A percentile compares a stretch with the other conserved stretches of the same genome.
These are phyloP conservation scores for Candida orba DNA, from an alignment of 805 yeast genomes.

Conservation along the genomic window DNA sequence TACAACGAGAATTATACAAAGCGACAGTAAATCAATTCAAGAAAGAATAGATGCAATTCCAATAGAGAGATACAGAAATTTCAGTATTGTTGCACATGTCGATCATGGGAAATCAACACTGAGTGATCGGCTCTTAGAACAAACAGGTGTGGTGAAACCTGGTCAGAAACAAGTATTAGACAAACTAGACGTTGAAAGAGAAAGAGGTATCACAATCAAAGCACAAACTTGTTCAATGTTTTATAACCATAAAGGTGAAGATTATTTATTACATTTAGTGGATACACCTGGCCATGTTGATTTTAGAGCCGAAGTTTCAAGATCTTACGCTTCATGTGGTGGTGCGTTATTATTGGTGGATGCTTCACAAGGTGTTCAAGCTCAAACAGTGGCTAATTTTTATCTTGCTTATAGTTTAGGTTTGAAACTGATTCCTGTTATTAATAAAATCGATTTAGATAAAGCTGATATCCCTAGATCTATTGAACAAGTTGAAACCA, in stretches of 20 bases:
- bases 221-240: conserved; percentile 97
- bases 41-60: conserved; percentile 74
- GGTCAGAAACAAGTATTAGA: conserved; percentile 86
- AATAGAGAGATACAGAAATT: conserved; percentile 74
- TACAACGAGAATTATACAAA: neutral
- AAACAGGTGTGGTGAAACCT: conserved; percentile 81
- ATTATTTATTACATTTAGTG: conserved; percentile 80
- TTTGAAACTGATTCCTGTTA: conserved; percentile 75
- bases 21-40: conserved; percentile 24
- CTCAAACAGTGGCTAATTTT: conserved; percentile 97
- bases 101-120: conserved; percentile 87
- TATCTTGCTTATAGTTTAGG: conserved; percentile 84
- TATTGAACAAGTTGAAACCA: conserved; percentile 74
- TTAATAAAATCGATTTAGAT: conserved; percentile 86
- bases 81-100: conserved; percentile 94
- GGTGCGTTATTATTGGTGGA: conserved; percentile 89
- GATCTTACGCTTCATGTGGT: conserved; percentile 94
- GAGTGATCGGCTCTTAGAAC: conserved; percentile 78
- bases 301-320: conserved; percentile 84
- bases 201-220: conserved; percentile 93
- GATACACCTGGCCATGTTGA: conserved; percentile 99
- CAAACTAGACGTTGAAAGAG: conserved; percentile 88
- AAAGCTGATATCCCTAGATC: conserved; percentile 79
- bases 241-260: conserved; percentile 56
- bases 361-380: conserved; percentile 95